Conservation (phyloP, 139 green algal genomes). For the Bryopsis sp. region DNA sequence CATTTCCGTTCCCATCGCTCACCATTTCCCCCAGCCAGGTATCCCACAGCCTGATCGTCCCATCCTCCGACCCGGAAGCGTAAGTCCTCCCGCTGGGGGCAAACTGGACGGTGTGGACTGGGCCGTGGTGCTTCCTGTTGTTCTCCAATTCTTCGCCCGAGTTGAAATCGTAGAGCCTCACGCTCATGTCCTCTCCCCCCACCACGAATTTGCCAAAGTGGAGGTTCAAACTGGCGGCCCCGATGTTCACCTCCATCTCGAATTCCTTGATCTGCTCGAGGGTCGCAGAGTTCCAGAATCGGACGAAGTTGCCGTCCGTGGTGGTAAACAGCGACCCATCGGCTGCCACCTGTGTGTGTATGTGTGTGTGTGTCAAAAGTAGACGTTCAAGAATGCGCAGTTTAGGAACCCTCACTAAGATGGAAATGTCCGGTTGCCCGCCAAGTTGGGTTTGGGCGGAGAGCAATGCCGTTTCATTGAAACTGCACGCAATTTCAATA, state of each 20-base stretch:
- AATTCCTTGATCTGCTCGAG: slow-evolving; percentile 42
- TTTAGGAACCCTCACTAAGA: too few relatives aligned
- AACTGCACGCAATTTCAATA: too few relatives aligned
- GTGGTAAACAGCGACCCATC: slow-evolving; percentile 67
- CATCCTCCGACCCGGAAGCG: slow-evolving; percentile 89
- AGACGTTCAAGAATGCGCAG: too few relatives aligned
- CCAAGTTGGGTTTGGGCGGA: too few relatives aligned
- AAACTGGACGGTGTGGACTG: slow-evolving; percentile 92
- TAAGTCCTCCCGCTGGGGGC: slow-evolving; percentile 79
- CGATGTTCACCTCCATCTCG: slow-evolving; percentile 44
- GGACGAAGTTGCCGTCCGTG: slow-evolving; percentile 66
- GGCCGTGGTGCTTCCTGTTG: slow-evolving; percentile 92
- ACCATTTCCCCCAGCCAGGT: too few relatives aligned
- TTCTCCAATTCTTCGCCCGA: slow-evolving; percentile 66
- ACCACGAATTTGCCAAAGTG: slow-evolving; percentile 49
- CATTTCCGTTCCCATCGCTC: too few relatives aligned
- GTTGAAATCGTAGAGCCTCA: slow-evolving; percentile 77
- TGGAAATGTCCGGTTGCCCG: too few relatives aligned
- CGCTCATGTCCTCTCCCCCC: slow-evolving; percentile 96
- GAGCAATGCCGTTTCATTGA: too few relatives aligned
- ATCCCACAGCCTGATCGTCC: slow-evolving; percentile 91
- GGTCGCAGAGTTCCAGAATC: slow-evolving; percentile 58
- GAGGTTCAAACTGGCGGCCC: slow-evolving; percentile 61
- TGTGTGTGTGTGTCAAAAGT: too few relatives aligned
- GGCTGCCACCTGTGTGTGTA: slow-evolving; percentile 33